Conservation (phyloP, 305 asterid species). For the Plantago rigida region DNA sequence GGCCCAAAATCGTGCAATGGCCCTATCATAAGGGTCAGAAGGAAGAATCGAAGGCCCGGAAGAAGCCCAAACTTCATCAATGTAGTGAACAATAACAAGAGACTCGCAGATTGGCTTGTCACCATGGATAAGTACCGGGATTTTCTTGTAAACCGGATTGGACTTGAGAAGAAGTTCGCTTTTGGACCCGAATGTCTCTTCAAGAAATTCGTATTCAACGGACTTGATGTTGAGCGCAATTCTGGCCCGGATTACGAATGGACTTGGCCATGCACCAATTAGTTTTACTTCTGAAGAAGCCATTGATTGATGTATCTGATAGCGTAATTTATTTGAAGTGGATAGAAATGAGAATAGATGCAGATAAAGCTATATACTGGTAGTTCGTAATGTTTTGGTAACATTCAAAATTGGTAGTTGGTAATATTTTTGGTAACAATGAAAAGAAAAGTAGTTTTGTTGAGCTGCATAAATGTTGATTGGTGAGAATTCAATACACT, state of each 20-base stretch:
- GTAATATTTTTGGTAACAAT: too few relatives aligned
- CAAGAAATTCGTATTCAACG: constrained; percentile 28
- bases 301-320: constrained; percentile 15
- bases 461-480: too few relatives aligned
- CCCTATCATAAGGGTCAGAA: constrained; percentile 35
- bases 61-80: constrained; percentile 42
- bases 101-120: constrained; percentile 37
- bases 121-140: constrained; percentile 43
- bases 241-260: constrained; percentile 30
- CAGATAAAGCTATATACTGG: too few relatives aligned
- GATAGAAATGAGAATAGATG: too few relatives aligned
- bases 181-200: constrained; percentile 33
- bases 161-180: constrained; percentile 42
- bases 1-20: constrained; percentile 44
- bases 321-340: too few relatives aligned
- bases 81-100: constrained; percentile 36
- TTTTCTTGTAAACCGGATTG: constrained; percentile 44
- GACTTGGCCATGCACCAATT: constrained; percentile 35
- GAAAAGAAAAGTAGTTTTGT: too few relatives aligned
- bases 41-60: constrained; percentile 37
- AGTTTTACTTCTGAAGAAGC: constrained; percentile 30
- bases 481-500: too few relatives aligned
- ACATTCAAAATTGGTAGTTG: too few relatives aligned
- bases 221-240: constrained; percentile 41
- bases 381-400: too few relatives aligned